Percentiles rank a stretch among this genome's conserved stretches.
Evolutionary conservation across 306 rosid genomes (phyloP).

Genomic region (Castanea crenata): DNA sequence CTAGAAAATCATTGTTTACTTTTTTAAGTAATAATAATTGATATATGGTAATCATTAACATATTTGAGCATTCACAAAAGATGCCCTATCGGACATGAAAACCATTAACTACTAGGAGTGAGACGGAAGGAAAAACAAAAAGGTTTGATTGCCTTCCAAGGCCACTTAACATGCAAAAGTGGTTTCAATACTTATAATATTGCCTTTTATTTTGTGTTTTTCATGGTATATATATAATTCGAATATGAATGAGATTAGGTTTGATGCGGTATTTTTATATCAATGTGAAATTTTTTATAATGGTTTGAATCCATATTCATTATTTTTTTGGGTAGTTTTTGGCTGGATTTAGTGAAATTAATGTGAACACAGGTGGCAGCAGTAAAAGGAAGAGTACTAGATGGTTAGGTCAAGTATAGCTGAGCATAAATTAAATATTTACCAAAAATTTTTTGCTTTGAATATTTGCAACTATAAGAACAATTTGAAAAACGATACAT

Average conservation of each 20-base stretch:
- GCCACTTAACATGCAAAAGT: constrained; percentile 21
- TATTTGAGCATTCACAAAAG: not conserved
- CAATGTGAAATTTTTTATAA: too few relatives aligned
- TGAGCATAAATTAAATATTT: too few relatives aligned
- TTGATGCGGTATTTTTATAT: not conserved
- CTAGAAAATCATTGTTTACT: not conserved
- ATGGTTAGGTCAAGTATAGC: too few relatives aligned
- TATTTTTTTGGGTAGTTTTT: too few relatives aligned
- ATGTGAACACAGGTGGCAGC: too few relatives aligned
- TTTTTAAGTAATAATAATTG: constrained; percentile 4
- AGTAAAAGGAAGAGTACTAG: too few relatives aligned
- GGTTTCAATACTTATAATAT: not conserved
- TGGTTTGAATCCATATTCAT: too few relatives aligned
- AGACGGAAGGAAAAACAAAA: constrained; percentile 21
- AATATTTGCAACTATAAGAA: too few relatives aligned
- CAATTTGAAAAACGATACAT: too few relatives aligned
- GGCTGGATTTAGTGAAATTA: too few relatives aligned
- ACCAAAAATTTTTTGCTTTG: too few relatives aligned
- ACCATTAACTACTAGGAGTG: constrained; percentile 23
- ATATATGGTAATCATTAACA: not conserved
- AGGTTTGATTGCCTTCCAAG: constrained; percentile 36
- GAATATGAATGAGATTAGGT: not conserved
- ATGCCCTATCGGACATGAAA: constrained; percentile 18
- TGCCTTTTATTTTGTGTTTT: not conserved
- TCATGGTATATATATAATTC: not conserved